Percentiles rank a stretch among this genome's conserved stretches.
Conservation (phyloP, 2,329 filamentous ascomycete genomes). For the Trichoderma breve region DNA sequence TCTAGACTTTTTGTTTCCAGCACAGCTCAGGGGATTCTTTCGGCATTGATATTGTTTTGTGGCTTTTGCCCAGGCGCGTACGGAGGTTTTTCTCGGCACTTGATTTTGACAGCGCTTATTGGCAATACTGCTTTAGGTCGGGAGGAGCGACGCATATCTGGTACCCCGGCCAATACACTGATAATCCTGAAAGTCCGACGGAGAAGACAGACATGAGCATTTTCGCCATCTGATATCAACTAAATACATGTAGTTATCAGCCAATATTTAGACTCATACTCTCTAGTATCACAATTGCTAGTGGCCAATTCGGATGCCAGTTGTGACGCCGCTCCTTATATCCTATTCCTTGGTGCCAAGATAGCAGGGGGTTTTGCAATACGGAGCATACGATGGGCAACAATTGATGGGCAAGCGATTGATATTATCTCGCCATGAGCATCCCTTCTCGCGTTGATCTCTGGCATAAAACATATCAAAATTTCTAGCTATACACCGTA, state of each 20-base stretch:
- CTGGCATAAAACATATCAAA: background rate
- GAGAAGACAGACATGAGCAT: background rate
- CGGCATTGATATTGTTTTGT: background rate
- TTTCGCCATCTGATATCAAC: rapidly evolving
- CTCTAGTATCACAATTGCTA: background rate
- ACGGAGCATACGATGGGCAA: background rate
- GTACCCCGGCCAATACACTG: background rate
- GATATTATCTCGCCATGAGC: background rate
- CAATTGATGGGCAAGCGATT: background rate
- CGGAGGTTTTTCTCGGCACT: background rate
- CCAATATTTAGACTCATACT: background rate
- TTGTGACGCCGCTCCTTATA: background rate
- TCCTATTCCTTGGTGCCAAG: background rate
- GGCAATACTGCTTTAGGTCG: background rate
- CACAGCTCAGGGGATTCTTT: background rate
- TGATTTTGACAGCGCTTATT: background rate
- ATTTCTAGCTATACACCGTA: background rate
- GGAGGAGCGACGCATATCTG: background rate
- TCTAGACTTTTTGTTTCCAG: background rate
- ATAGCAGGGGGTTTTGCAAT: background rate
- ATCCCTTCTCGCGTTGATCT: background rate
- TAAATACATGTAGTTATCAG: background rate
- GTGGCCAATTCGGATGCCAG: background rate
- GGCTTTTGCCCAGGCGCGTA: background rate
- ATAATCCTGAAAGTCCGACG: rapidly evolving